phyloP scores from a whole-genome alignment of 2,329 filamentous ascomycete genomes.

The Talaromyces atroroseus region DNA sequence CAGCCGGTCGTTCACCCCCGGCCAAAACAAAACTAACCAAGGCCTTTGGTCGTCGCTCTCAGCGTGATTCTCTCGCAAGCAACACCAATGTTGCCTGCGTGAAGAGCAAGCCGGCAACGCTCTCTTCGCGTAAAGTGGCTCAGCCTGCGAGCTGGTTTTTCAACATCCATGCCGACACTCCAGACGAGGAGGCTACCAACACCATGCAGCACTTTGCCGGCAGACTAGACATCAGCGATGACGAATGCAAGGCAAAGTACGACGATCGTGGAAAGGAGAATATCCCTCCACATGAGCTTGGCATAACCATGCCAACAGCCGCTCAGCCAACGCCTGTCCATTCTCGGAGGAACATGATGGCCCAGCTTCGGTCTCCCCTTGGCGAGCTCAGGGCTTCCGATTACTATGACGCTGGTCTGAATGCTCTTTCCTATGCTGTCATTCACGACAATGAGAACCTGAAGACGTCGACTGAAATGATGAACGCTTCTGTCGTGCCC shows the following conservation, averaged over 20 bases:
- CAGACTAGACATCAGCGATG: slow-evolving; percentile 76
- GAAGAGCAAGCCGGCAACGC: not conserved
- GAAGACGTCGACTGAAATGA: not conserved
- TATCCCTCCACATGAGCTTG: slow-evolving; percentile 62
- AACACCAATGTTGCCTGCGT: not conserved
- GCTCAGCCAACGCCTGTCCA: slow-evolving; percentile 20
- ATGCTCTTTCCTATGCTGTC: slow-evolving; percentile 57
- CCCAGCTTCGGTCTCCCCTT: slow-evolving; percentile 59
- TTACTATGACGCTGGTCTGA: slow-evolving; percentile 62
- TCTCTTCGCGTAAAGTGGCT: slow-evolving; percentile 28
- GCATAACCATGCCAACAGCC: slow-evolving; percentile 53
- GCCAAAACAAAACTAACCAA: slow-evolving; percentile 57
- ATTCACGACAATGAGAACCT: slow-evolving; percentile 53
- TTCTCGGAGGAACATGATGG: slow-evolving; percentile 48
- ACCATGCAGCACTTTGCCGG: slow-evolving; percentile 86
- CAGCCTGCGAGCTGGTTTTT: slow-evolving; percentile 67
- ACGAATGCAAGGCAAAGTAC: slow-evolving; percentile 55
- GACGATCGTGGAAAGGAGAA: slow-evolving; percentile 85
- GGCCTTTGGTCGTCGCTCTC: slow-evolving; percentile 62
- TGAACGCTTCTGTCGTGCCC: not conserved
- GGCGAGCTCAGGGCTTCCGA: slow-evolving; percentile 63
- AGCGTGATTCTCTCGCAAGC: slow-evolving; percentile 55
- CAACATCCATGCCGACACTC: slow-evolving; percentile 87
- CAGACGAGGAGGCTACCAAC: slow-evolving; percentile 86
- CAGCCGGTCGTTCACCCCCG: slow-evolving; percentile 75